Percentiles rank a stretch among this genome's conserved stretches.
These are phyloP conservation scores for Clathrospora elynae DNA, from an alignment of 2,329 filamentous ascomycete species.

Conservation along the genomic window DNA sequence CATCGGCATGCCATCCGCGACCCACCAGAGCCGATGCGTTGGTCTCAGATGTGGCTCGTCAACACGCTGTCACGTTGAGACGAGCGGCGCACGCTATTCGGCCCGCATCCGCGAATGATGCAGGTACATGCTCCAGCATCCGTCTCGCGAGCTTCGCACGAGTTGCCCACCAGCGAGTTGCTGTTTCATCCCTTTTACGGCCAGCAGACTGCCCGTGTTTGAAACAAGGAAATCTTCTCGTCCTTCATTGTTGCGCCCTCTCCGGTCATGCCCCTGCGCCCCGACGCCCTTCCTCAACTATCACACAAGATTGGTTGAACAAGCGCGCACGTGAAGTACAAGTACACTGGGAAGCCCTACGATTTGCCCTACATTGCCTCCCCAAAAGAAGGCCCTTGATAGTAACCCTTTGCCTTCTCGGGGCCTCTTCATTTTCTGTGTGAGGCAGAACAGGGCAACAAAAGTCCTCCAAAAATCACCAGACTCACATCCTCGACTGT, in stretches of 20 bases:
- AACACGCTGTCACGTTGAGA: conserved; percentile 30
- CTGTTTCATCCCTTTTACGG: conserved; percentile 33
- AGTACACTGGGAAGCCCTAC: conserved; percentile 22
- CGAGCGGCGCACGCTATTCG: conserved; percentile 26
- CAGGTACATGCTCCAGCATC: conserved; percentile 33
- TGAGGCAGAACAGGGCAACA: conserved; percentile 1
- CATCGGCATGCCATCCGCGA: conserved; percentile 18
- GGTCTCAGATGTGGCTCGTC: conserved; percentile 27
- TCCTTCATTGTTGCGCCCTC: conserved; percentile 19
- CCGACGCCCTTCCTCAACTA: conserved; percentile 18
- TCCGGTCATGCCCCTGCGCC: conserved; percentile 19
- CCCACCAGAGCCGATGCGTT: conserved; percentile 31
- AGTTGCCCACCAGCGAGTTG: conserved; percentile 25
- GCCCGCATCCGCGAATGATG: conserved; percentile 20
- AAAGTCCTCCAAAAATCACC: conserved; percentile 7
- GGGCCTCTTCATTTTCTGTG: background rate
- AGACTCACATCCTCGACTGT: background rate
- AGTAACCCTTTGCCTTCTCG: conserved; percentile 2
- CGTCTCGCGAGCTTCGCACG: conserved; percentile 13
- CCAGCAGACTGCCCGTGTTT: conserved; percentile 12
- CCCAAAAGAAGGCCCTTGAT: conserved; percentile 3
- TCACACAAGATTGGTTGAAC: no score
- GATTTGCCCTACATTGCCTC: conserved; percentile 23
- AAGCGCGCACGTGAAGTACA: no score
- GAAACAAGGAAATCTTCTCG: conserved; percentile 20